Conservation (phyloP, 805 yeast genomes). For the Komagataella ulmi region DNA sequence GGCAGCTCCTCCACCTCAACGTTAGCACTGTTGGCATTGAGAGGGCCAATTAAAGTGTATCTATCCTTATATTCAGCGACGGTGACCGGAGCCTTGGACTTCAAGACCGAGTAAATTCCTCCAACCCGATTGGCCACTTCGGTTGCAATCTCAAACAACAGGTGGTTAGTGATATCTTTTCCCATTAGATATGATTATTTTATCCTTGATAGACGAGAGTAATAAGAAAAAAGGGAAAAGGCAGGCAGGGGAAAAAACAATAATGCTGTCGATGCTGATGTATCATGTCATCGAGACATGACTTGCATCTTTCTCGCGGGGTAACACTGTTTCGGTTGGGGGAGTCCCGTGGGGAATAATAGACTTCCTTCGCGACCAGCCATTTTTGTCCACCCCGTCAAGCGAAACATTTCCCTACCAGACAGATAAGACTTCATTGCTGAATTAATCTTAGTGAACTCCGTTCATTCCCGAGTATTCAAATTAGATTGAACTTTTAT, state of each 20-base stretch:
- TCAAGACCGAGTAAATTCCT: conserved; percentile 92
- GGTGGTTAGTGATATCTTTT: conserved; percentile 78
- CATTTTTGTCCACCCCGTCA: neutral
- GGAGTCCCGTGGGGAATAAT: conserved; percentile 66
- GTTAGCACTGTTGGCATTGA: conserved; percentile 59
- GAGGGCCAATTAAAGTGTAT: conserved; percentile 79
- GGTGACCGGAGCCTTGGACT: conserved; percentile 94
- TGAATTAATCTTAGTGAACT: neutral
- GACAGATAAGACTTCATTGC: neutral
- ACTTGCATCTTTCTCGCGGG: conserved; percentile 51
- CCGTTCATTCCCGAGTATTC: neutral
- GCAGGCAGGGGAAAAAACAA: neutral
- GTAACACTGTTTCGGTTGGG: conserved; percentile 66
- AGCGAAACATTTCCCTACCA: neutral
- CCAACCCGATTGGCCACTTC: conserved; percentile 98
- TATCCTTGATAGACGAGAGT: neutral
- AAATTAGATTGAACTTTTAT: neutral
- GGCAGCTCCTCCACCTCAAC: conserved; percentile 73
- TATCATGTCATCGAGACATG: neutral
- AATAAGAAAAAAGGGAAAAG: neutral
- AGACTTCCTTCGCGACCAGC: neutral
- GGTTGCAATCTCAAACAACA: conserved; percentile 88
- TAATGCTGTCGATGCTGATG: neutral
- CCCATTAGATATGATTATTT: neutral
- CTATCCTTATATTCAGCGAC: conserved; percentile 85